Conservation (phyloP, 2,329 filamentous ascomycete species). For the Aspergillus pseudonomiae region DNA sequence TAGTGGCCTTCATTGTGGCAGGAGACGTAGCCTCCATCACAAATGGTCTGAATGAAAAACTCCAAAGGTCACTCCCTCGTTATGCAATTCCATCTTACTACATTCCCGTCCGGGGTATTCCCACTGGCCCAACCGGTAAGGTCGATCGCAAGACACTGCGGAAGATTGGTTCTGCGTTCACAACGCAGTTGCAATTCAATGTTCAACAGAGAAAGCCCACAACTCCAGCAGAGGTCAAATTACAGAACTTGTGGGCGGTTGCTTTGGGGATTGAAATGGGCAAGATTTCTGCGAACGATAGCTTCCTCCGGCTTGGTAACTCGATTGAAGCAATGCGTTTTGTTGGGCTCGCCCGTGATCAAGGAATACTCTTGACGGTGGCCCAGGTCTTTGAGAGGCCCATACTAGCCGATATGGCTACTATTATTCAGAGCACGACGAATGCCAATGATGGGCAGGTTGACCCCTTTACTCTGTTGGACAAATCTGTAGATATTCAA, state of each 20-base stretch:
- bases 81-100: background rate
- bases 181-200: background rate
- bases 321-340: conserved; percentile 3
- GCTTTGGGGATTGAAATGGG: background rate
- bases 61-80: background rate
- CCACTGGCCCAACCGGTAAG: background rate
- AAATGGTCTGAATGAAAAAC: background rate
- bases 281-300: background rate
- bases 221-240: background rate
- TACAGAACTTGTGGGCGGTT: background rate
- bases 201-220: background rate
- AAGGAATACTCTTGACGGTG: background rate
- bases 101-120: background rate
- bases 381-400: background rate
- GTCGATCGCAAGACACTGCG: background rate
- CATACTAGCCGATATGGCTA: background rate
- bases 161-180: background rate
- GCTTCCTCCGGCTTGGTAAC: conserved; percentile 3
- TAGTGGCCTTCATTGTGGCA: background rate
- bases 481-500: background rate
- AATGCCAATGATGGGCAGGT: background rate
- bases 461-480: background rate
- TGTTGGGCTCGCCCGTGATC: background rate
- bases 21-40: background rate
- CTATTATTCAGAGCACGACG: background rate